These are phyloP conservation scores for Hypericum androsaemum DNA, from an alignment of 345 rosid genomes.

Conservation along the genomic window DNA sequence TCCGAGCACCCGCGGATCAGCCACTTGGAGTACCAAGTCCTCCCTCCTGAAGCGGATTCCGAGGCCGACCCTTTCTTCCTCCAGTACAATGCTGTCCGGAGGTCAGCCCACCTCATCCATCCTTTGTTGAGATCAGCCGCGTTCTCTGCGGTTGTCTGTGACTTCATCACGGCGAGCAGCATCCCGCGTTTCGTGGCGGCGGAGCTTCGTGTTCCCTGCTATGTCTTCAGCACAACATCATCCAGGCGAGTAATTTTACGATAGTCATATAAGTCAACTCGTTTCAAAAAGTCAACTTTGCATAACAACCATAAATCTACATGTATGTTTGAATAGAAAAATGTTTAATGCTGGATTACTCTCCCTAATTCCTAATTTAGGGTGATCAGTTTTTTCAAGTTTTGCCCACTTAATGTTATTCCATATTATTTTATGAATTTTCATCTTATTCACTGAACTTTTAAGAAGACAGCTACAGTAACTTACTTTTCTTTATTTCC, in stretches of 20 bases:
- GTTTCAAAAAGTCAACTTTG: too few relatives aligned
- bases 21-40: neutral
- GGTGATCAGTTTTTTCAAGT: too few relatives aligned
- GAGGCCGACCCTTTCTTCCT: slow-evolving; percentile 1
- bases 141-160: slow-evolving; percentile 6
- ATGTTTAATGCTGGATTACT: too few relatives aligned
- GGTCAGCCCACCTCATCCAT: slow-evolving; percentile 4
- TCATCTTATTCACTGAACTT: too few relatives aligned
- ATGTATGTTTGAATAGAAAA: too few relatives aligned
- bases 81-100: neutral
- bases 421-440: too few relatives aligned
- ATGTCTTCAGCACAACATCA: slow-evolving; percentile 1
- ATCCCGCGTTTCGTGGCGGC: neutral
- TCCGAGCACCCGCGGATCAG: neutral
- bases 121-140: neutral
- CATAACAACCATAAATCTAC: too few relatives aligned
- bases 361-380: too few relatives aligned
- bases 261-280: too few relatives aligned
- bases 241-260: neutral
- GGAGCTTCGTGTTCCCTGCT: slow-evolving; percentile 5
- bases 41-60: neutral
- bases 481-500: too few relatives aligned
- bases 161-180: neutral
- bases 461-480: too few relatives aligned
- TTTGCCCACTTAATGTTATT: too few relatives aligned